Evolutionary conservation across 2,329 filamentous ascomycete species (phyloP), one percentile per base, ranked within the genome.

Genomic region (Keithomyces neogunnii): DNA sequence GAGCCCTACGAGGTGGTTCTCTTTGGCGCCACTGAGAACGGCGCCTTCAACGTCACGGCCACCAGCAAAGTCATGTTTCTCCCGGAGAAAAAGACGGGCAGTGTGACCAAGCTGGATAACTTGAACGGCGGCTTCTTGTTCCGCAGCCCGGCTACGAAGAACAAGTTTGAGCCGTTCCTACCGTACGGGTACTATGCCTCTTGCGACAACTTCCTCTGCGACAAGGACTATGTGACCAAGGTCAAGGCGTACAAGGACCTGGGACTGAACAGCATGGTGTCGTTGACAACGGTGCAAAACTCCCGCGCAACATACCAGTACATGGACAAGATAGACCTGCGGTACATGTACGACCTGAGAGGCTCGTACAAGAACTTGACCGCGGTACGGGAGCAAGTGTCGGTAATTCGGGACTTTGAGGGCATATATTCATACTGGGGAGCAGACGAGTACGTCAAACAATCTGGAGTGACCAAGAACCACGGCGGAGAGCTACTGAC

Each of bases 371-470:
- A 66, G 58, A 76, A 76, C 56, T 56, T 72, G 35, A 68, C 66
- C 2, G 68, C 68, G 47, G 66, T 73, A 0, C 56, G 58, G 30
- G 57, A 64, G 52, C 69, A 73, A 32, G 69, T 73, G 33, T 62
- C 66, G 1, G 63, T 66, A 3, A 67, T 71, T n/a, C 69, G 67
- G 45, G 59, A 70, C 51, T 66, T 67, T 51, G 62, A 67, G 0
- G 68, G 66, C 9, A 57, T 75, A 2, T 73, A 73, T 47, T 66
- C 69, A 3, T 76, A 75, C 54, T 75, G 72, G 70, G 69, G 63
- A 6, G 66, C 68, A 2, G 73, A 76, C 49, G 72, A 76, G 69
- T 70, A 62, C 47, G 66, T 59, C 47, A 35, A 13, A 19, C 19
- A 19, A 19, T 19, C 19, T 19, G 19, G 19, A 19, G 19, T 19